Conservation (phyloP, 768 basidiomycete species). For the Podaxis sp. region DNA sequence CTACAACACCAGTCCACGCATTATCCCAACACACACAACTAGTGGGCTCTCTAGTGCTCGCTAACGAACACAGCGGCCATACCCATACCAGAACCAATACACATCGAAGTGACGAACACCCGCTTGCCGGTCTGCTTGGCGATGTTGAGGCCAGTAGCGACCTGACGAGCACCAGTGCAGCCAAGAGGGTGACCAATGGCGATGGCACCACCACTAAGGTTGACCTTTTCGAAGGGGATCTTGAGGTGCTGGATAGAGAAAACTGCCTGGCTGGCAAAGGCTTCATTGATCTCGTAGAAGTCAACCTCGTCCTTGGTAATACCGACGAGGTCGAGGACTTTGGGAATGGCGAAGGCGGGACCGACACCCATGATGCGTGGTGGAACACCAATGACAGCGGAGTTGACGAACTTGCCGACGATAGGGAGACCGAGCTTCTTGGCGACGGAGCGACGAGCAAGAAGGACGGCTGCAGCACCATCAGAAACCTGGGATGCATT, state of each 20-base stretch:
- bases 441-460: conserved; percentile 77
- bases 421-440: conserved; percentile 83
- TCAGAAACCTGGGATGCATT: conserved; percentile 92
- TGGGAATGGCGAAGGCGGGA: conserved; percentile 85
- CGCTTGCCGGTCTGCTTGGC: conserved; percentile 74
- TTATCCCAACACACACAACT: neutral
- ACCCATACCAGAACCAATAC: conserved; percentile 87
- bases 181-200: conserved; percentile 89
- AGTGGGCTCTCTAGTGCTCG: conserved; percentile 57
- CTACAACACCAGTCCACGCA: neutral
- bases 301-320: conserved; percentile 72
- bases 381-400: conserved; percentile 74
- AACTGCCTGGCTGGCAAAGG: conserved; percentile 82
- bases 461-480: conserved; percentile 87
- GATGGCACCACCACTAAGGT: conserved; percentile 85
- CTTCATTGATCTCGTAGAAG: conserved; percentile 92
- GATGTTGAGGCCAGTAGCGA: conserved; percentile 81
- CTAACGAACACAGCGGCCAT: conserved; percentile 87
- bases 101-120: conserved; percentile 90
- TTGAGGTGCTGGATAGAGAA: conserved; percentile 69
- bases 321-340: conserved; percentile 63
- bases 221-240: conserved; percentile 77
- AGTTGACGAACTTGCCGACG: conserved; percentile 79
- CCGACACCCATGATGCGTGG: conserved; percentile 92
- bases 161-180: conserved; percentile 83